phyloP scores from a whole-genome alignment of 257 asterid genomes.

The Rhazya stricta region DNA sequence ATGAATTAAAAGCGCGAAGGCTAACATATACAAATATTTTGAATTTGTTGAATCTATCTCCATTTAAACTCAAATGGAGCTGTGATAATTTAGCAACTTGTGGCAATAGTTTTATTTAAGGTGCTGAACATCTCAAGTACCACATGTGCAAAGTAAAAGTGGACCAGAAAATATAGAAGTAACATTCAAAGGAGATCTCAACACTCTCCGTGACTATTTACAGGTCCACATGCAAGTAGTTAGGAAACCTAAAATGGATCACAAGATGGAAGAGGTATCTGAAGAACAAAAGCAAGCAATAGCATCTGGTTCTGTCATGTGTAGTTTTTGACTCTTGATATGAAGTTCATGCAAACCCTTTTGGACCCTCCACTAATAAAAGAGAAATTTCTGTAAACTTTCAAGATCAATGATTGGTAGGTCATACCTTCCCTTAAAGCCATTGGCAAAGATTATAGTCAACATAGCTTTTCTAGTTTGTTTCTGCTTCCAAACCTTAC shows the following conservation, averaged over 20 bases:
- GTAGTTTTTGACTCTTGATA: background rate
- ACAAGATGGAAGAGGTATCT: conserved; percentile 2
- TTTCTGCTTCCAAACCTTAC: background rate
- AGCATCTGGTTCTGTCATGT: background rate
- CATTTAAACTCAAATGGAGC: too few relatives aligned
- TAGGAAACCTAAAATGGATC: conserved; percentile 1
- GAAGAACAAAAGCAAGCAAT: background rate
- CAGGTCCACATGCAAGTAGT: background rate
- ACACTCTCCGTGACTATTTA: background rate
- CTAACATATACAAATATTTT: too few relatives aligned
- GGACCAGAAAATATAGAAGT: background rate
- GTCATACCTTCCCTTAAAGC: background rate
- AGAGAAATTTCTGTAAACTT: background rate
- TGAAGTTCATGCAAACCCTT: background rate
- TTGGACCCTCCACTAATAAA: background rate
- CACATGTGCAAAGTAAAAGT: background rate
- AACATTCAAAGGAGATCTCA: background rate
- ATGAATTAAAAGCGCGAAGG: too few relatives aligned
- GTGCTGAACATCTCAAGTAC: background rate
- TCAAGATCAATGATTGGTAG: background rate
- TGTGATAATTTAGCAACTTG: too few relatives aligned
- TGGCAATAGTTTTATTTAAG: background rate
- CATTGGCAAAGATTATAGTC: background rate
- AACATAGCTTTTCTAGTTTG: background rate
- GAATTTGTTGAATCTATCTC: background rate